Conservation (phyloP, 2,329 filamentous ascomycete genomes). For the Fusarium udum region DNA sequence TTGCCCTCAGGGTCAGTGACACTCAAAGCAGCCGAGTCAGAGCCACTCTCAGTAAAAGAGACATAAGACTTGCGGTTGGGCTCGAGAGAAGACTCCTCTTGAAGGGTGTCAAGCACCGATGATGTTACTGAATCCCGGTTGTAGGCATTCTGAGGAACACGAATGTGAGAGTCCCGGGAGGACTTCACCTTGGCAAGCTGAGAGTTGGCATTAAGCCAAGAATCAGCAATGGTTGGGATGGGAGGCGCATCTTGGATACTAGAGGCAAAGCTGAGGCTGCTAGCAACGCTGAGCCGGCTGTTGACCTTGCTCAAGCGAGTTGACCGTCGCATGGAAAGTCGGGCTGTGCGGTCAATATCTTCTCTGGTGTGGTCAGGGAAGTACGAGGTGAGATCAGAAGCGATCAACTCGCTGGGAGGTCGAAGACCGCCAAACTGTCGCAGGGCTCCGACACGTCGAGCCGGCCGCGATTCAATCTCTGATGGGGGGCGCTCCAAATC, state of each 20-base stretch:
- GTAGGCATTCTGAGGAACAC: slow-evolving; percentile 46
- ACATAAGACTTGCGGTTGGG: slow-evolving; percentile 95
- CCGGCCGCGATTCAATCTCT: slow-evolving; percentile 56
- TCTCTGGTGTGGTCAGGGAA: slow-evolving; percentile 95
- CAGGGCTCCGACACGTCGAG: slow-evolving; percentile 62
- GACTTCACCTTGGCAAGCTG: slow-evolving; percentile 52
- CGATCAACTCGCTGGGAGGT: slow-evolving; percentile 96
- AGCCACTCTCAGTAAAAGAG: slow-evolving; percentile 80
- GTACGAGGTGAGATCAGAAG: slow-evolving; percentile 94
- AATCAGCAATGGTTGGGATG: slow-evolving; percentile 93
- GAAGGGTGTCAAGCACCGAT: slow-evolving; percentile 86
- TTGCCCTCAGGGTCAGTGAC: slow-evolving; percentile 82
- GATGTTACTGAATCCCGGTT: slow-evolving; percentile 91
- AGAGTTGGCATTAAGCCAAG: slow-evolving; percentile 73
- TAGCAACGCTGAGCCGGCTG: slow-evolving; percentile 91
- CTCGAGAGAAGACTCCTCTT: slow-evolving; percentile 88
- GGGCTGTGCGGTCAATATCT: slow-evolving; percentile 94
- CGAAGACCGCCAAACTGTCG: slow-evolving; percentile 90
- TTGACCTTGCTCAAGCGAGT: slow-evolving; percentile 92
- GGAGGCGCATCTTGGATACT: slow-evolving; percentile 93
- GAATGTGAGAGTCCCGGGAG: slow-evolving; percentile 60
- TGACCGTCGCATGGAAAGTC: slow-evolving; percentile 89
- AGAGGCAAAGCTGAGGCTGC: slow-evolving; percentile 91
- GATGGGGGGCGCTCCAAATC: slow-evolving; percentile 67
- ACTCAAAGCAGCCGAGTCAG: slow-evolving; percentile 75